Evolutionary conservation across 495 filamentous ascomycete species (phyloP), one percentile per base, ranked within the genome.

Genomic region (Acidiella bohemica): DNA sequence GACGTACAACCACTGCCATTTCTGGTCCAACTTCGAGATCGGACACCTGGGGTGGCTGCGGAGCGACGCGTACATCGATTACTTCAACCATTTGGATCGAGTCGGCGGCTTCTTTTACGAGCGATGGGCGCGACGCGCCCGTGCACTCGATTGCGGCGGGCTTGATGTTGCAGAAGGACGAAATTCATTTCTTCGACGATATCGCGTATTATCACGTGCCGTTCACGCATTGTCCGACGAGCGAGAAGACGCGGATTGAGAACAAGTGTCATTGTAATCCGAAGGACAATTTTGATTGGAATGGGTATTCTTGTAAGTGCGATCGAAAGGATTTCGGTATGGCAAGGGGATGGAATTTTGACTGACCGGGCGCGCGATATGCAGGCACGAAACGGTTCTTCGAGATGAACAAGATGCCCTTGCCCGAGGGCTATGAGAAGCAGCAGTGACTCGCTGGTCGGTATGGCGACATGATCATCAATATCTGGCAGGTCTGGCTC

Each of bases 171-270:
- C 74, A 77, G 54, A 94, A 93, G 65, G 81, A 92, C 41, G 72
- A 97, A 56, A 78, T 97, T 47, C 88, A 96, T 53, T 97, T 97
- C 67, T 97, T 93, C 68, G 83, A 97, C 55, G 90, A 97, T 53
- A 96, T 97, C 50, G 90, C 81, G 41, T 97, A 97, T 62, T 96
- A 85, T 62, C 90, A 97, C 55, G 81, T 93, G n/a, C 90, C 90
- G 5, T 97, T 97, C 57, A 96, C 88, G 17, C 90, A 97, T 63
- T 97, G 90, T 58, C 90, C 90, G 3, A 90, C 82, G 0, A 78
- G 78, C 18, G 85, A 96, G 60, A 65, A 90, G 60, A 70, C 70
- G 23, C 68, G 85, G 44, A 55, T 83, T 42, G 80, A 93, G 42
- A 70, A 82, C 39, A 86, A 83, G 59, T 97, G 90, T 59, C 75